Base-by-base conservation (phyloP, 1,284 basidiomycete species). In the Cystobasidium slooffiae region DNA sequence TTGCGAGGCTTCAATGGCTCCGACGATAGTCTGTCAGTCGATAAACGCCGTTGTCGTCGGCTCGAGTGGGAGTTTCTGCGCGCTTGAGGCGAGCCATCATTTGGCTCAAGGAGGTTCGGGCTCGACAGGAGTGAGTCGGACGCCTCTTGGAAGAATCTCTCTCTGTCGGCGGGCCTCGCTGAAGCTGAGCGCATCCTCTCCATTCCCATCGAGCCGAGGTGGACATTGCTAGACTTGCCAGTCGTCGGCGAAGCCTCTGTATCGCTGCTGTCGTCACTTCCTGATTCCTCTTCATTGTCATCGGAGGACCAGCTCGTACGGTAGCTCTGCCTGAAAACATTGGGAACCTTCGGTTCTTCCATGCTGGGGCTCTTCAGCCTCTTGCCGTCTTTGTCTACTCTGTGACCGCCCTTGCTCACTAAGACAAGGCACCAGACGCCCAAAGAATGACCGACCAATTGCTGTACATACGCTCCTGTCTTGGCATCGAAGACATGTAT, bases 391-490 rank as follows among this genome's bases (percentile, higher is more conserved):
- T 66, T 76, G 72, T 72, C 74, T 39, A 24, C 59, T 44, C 69
- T 73, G 55, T 59, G 76, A 0, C 80, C 81, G 6, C 79, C 80
- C 31, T 81, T 80, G 12, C 81, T 80, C 20, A 87, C 88, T 47
- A 98, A 86, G 64, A 90, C 88, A 10, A 98, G 87, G 16, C 92
- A 91, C 96, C 96, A 98, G 0, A 98, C 94, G 10, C 96, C 96
- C 9, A 87, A 85, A 20, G 91, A 89, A 82, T 97, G 95, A 0
- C 94, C 96, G 0, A 88, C 85, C 3, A 99, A 86, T 0, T 91
- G 93, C 58, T 90, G 87, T 41, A 87, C 86, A 64, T 92, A 88
- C 6, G 90, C 87, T 0, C 95, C 96, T 0, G 91, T 92, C 51
- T 84, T 85, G 0, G 91, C 89, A 78, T 89, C 90, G 83, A 96